These are phyloP conservation scores for Phialemonium atrogriseum DNA, from an alignment of 2,329 filamentous ascomycete genomes.

Conservation along the genomic window DNA sequence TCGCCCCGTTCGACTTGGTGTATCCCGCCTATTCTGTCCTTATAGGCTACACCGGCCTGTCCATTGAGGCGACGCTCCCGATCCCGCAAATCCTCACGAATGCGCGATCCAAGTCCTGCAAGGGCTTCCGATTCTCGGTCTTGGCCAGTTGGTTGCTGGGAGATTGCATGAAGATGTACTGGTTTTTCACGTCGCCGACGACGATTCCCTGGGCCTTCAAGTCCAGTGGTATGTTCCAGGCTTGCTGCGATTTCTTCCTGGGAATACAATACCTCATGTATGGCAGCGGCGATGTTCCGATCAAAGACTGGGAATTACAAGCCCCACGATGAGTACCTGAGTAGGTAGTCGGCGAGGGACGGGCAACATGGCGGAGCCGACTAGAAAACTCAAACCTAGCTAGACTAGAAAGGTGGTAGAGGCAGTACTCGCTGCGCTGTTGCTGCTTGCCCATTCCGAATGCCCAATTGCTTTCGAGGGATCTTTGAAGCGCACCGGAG, in stretches of 20 bases:
- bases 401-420: too few species aligned
- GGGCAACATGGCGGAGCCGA: too few species aligned
- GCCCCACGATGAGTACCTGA: too few species aligned
- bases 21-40: constrained; percentile 58
- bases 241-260: constrained; percentile 64
- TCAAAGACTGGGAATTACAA: constrained; percentile 20
- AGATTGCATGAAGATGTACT: constrained; percentile 81
- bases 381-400: too few species aligned
- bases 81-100: constrained; percentile 73
- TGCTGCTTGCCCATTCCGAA: too few species aligned
- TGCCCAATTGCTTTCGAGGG: too few species aligned
- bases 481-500: too few species aligned
- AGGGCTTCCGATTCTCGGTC: constrained; percentile 69
- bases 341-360: too few species aligned
- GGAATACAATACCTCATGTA: constrained; percentile 69
- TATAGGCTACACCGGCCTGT: constrained; percentile 68
- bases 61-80: constrained; percentile 73
- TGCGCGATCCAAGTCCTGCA: constrained; percentile 58
- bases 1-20: constrained; percentile 48
- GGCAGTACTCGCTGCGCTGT: too few species aligned
- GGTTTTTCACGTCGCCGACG: constrained; percentile 66
- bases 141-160: constrained; percentile 71
- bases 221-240: constrained; percentile 74
- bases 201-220: constrained; percentile 74
- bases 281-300: constrained; percentile 38